Evolutionary conservation across 805 yeast genomes (phyloP).

Genomic region (Debaryomyces hansenii): DNA sequence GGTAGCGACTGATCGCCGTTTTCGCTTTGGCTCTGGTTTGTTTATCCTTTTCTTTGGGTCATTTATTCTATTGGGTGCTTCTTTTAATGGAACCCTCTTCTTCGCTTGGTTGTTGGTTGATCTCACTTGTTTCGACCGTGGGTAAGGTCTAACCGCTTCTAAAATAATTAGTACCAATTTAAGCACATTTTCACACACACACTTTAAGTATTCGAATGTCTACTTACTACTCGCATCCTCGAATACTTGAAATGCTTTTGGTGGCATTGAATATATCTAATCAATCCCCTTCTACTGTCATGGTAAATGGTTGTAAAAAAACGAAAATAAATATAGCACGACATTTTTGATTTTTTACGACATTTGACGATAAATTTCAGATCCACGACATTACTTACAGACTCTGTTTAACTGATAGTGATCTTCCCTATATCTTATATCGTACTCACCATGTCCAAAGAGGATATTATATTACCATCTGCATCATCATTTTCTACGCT

Average conservation of each 20-base stretch:
- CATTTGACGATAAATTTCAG: background rate
- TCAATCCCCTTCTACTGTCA: too few species aligned
- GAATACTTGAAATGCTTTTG: background rate
- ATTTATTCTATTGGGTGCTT: background rate
- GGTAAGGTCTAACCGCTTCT: background rate
- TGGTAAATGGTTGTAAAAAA: background rate
- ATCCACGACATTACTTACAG: background rate
- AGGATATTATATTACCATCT: slow-evolving; percentile 32
- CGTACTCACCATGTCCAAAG: slow-evolving; percentile 11
- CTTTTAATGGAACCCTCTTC: background rate
- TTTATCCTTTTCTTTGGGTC: background rate
- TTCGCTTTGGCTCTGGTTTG: background rate
- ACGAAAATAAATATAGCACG: background rate
- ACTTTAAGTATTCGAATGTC: background rate
- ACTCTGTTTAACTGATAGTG: background rate
- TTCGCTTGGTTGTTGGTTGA: background rate
- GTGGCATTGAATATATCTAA: too few species aligned
- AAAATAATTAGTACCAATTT: background rate
- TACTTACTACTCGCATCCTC: slow-evolving; percentile 3
- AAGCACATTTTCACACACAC: too few species aligned
- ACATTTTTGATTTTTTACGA: background rate
- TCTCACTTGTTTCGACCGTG: background rate
- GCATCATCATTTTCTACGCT: slow-evolving; percentile 27
- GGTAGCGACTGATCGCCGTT: background rate
- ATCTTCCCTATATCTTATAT: background rate